A percentile compares a stretch with the other conserved stretches of the same genome.
Evolutionary conservation across 208 protist species (phyloP).

Genomic region (Trypanosoma cruzi): DNA sequence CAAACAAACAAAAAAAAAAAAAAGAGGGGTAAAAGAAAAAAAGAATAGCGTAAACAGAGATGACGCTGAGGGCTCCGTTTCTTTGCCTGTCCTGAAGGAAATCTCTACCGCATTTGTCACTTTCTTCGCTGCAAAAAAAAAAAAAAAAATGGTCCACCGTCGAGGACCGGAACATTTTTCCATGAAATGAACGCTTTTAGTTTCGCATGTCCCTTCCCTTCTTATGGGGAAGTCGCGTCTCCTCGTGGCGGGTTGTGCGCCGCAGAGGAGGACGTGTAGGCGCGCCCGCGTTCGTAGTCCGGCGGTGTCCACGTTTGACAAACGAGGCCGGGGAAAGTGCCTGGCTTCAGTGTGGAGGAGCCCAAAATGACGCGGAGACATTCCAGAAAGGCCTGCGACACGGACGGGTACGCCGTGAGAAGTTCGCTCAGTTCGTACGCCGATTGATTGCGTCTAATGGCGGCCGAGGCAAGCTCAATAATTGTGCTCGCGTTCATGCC

Average conservation of each 20-base stretch:
- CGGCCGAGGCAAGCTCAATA: conserved; percentile 67
- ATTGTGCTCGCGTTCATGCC: conserved; percentile 71
- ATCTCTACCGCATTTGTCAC: neutral
- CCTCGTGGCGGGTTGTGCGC: neutral
- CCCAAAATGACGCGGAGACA: conserved; percentile 76
- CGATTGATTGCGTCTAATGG: conserved; percentile 59
- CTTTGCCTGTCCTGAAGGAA: neutral
- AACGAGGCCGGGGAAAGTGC: conserved; percentile 42
- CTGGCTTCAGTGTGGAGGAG: conserved; percentile 52
- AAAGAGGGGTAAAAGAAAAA: neutral
- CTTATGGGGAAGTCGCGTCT: neutral
- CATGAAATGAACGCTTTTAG: neutral
- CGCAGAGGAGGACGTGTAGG: conserved; percentile 32
- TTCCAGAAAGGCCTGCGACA: conserved; percentile 85
- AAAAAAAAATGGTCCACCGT: conserved; percentile 4
- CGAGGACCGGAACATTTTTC: neutral
- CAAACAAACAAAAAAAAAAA: neutral
- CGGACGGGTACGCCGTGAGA: conserved; percentile 77
- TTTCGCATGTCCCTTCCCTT: neutral
- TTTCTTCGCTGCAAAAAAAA: neutral
- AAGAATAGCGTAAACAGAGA: neutral
- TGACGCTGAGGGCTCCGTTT: neutral
- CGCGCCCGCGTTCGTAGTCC: conserved; percentile 45
- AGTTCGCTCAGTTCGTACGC: conserved; percentile 64
- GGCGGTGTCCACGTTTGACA: conserved; percentile 67